Conservation (phyloP, 139 green algal genomes). For the Trebouxia sp. region DNA sequence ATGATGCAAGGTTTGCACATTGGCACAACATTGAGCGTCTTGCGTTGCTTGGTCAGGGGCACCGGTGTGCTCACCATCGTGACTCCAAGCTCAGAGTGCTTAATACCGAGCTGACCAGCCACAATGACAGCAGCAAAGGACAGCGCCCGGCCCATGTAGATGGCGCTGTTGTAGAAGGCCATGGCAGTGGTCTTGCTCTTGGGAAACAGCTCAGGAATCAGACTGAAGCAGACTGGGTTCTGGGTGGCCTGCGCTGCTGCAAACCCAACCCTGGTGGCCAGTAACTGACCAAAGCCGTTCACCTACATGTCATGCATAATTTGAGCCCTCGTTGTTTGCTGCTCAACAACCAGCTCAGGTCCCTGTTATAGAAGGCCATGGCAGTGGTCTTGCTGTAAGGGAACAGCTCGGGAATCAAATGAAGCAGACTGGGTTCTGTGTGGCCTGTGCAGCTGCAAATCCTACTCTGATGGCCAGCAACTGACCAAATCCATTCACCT, state of each 20-base stretch:
- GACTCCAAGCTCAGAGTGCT: background rate
- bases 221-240: slow-evolving; percentile 81
- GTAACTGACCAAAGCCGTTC: slow-evolving; percentile 58
- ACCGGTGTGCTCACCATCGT: background rate
- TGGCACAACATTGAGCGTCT: background rate
- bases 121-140: slow-evolving; percentile 74
- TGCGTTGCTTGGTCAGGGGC: background rate
- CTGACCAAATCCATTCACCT: slow-evolving; percentile 52
- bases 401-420: slow-evolving; percentile 89
- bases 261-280: slow-evolving; percentile 73
- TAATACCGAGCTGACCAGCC: slow-evolving; percentile 53
- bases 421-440: slow-evolving; percentile 87
- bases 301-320: slow-evolving; percentile 29
- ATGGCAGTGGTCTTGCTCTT: slow-evolving; percentile 77
- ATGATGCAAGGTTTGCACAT: too few species aligned
- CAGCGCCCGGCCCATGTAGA: slow-evolving; percentile 85
- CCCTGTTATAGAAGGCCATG: slow-evolving; percentile 87
- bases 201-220: slow-evolving; percentile 92
- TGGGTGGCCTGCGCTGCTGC: slow-evolving; percentile 80
- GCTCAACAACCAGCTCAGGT: too few species aligned
- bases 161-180: slow-evolving; percentile 85
- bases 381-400: slow-evolving; percentile 77
- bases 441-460: slow-evolving; percentile 81
- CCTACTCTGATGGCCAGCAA: slow-evolving; percentile 70
- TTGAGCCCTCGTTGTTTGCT: too few species aligned